Base-by-base conservation (phyloP, 2,329 filamentous ascomycete genomes). In the Xenoacremonium recifei region DNA sequence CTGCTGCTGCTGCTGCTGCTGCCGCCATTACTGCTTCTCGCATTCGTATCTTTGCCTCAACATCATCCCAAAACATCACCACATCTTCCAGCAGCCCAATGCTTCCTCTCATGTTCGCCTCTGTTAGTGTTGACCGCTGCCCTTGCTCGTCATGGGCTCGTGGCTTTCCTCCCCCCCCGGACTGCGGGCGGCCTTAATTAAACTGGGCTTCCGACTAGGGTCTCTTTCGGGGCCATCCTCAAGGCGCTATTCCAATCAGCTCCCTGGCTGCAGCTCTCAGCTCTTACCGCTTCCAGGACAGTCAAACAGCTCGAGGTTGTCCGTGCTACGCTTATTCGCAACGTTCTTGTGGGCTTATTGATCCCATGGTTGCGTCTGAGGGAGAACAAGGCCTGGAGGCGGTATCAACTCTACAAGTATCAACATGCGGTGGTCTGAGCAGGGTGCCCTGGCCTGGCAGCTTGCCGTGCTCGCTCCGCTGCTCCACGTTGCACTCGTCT, bases 401-500 rank as follows among this genome's bases (percentile, higher is more conserved):
- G n/a, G n/a, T n/a, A n/a, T n/a, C n/a, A n/a, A n/a, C n/a, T n/a
- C n/a, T n/a, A n/a, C n/a, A n/a, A n/a, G n/a, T n/a, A n/a, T n/a
- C n/a, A n/a, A n/a, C n/a, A 13, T 27, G 23, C 23, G 6, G 16
- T 32, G 29, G 29, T 15, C 29, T 32, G 29, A 32, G 29, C 29
- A 32, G 29, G 16, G 29, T 15, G 29, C 29, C 29, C 29, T 32
- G 23, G 23, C 23, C 13, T n/a, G n/a, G n/a, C n/a, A n/a, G n/a
- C n/a, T 13, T 27, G 23, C 9, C 13, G 9, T 13, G 23, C 61
- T 57, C 62, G 60, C 61, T 62, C 67, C 65, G 68, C 68, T 71
- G 71, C 70, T 69, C 69, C 61, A 62, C 67, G 70, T 70, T 65
- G 71, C 69, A 73, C 29, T 16, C 15, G 15, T 15, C 9, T 6